Base-by-base conservation (phyloP, 2,329 filamentous ascomycete genomes). In the Aspergillus thermomutatus region DNA sequence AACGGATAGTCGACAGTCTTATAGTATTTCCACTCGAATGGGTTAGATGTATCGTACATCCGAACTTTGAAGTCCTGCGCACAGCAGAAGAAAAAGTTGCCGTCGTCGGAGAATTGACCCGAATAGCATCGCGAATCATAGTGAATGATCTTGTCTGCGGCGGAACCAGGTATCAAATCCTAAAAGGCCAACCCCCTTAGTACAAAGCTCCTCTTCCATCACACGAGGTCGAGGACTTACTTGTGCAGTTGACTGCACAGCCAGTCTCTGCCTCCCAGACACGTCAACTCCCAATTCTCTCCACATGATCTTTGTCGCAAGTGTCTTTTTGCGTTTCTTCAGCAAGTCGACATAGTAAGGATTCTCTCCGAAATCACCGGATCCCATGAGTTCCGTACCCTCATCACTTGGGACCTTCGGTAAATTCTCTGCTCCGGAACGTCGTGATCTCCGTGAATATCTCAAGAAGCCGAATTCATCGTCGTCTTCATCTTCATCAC, bases 1-100 rank as follows among this genome's bases (percentile, higher is more conserved):
- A 87, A 90, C 0, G 91, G 91, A 72, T 94, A 96, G 27, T 81
- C 78, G 4, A 92, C 90, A 0, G 90, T 93, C 77, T 93, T 97
- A 80, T 97, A 97, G 73, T 96, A 92, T 71, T 88, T 89, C 94
- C 94, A 99, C 62, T 92, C 84, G 74, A 94, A 96, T 0, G 93
- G 92, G 65, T 97, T 96, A 1, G 90, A 92, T 0, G 94, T 97
- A 72, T 97, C 93, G 75, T 97, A 99, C 90, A 99, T 92, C 53
- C 92, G 88, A 9, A 99, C 92, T 64, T 87, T 89, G 77, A 96
- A 96, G 74, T 97, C 92, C 73, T 97, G 91, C 9, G 89, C 89
- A 68, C 90, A 94, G 5, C 89, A 87, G 71, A 93, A 97, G 78
- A 97, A 97, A 78, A 97, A 97, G 73, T 96, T 96, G 26, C 94